phyloP scores from a whole-genome alignment of 768 basidiomycete species.

The Auriculariales sp. region DNA sequence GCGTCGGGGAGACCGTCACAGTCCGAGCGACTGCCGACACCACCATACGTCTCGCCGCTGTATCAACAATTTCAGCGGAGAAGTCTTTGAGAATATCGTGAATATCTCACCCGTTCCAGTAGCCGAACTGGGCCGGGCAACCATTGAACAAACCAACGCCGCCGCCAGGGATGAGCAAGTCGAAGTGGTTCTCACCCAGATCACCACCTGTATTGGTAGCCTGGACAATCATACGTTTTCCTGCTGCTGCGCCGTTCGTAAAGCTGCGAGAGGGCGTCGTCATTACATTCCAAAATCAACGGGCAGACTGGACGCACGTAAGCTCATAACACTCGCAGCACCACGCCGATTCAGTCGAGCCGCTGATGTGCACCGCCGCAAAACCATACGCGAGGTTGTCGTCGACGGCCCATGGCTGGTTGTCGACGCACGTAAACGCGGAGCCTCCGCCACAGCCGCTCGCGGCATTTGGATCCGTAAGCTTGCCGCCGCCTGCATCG shows the following conservation, averaged over 20 bases:
- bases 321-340: slow-evolving; percentile 9
- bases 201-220: slow-evolving; percentile 10
- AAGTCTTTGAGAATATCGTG: neutral
- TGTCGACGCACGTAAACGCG: slow-evolving; percentile 6
- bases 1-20: slow-evolving; percentile 5
- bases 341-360: slow-evolving; percentile 5
- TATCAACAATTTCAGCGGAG: too few species aligned
- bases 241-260: slow-evolving; percentile 6
- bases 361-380: slow-evolving; percentile 8
- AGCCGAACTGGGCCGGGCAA: slow-evolving; percentile 7
- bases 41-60: slow-evolving; percentile 6
- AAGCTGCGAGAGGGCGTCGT: too few species aligned
- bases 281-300: too few species aligned
- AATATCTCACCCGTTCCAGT: neutral
- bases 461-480: slow-evolving; percentile 2
- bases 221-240: slow-evolving; percentile 7
- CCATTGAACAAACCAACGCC: slow-evolving; percentile 7
- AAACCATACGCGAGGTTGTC: slow-evolving; percentile 8
- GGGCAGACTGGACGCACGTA: too few species aligned
- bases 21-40: slow-evolving; percentile 5
- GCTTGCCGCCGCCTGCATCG: slow-evolving; percentile 3
- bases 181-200: slow-evolving; percentile 7
- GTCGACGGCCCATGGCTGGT: slow-evolving; percentile 8
- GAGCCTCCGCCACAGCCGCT: slow-evolving; percentile 6
- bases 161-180: too few species aligned